These are phyloP conservation scores for Fomitopsis pulvina DNA, from an alignment of 768 basidiomycete species.

Conservation along the genomic window DNA sequence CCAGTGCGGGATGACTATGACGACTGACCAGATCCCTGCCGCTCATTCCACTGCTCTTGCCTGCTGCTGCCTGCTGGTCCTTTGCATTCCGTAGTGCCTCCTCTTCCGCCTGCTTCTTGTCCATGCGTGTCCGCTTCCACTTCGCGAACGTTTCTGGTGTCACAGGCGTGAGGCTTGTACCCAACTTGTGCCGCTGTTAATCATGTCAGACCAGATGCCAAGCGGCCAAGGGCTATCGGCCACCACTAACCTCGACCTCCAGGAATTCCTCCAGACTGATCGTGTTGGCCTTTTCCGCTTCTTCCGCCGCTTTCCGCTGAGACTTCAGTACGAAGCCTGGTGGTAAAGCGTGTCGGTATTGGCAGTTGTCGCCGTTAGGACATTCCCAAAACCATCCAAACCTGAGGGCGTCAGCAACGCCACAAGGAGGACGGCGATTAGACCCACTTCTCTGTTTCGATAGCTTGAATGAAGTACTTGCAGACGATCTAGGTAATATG, in stretches of 20 bases:
- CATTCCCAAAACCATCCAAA: constrained; percentile 98
- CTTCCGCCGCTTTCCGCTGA: constrained; percentile 86
- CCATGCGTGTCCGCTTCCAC: constrained; percentile 94
- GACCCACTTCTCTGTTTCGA: constrained; percentile 77
- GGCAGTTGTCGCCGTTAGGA: constrained; percentile 83
- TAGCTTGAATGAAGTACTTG: constrained; percentile 95
- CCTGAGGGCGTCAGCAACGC: constrained; percentile 23
- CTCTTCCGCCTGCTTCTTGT: constrained; percentile 89
- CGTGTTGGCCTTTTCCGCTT: constrained; percentile 79
- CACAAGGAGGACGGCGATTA: background rate
- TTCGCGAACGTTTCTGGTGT: constrained; percentile 85
- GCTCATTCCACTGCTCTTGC: constrained; percentile 90
- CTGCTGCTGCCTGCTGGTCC: constrained; percentile 72
- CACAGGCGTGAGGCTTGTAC: constrained; percentile 84
- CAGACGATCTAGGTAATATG: constrained; percentile 73
- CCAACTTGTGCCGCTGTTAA: constrained; percentile 86
- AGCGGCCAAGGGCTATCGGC: background rate
- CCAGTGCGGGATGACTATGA: background rate
- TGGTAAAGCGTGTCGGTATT: constrained; percentile 92
- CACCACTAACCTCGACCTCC: constrained; percentile 80
- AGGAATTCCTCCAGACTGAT: constrained; percentile 97
- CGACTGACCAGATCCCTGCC: constrained; percentile 83
- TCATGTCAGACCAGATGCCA: constrained; percentile 1
- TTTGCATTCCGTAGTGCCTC: constrained; percentile 81
- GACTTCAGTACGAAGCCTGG: constrained; percentile 95